Evolutionary conservation across 1,284 basidiomycete species (phyloP), one percentile per base, ranked within the genome.

Genomic region (Cerrena zonata): DNA sequence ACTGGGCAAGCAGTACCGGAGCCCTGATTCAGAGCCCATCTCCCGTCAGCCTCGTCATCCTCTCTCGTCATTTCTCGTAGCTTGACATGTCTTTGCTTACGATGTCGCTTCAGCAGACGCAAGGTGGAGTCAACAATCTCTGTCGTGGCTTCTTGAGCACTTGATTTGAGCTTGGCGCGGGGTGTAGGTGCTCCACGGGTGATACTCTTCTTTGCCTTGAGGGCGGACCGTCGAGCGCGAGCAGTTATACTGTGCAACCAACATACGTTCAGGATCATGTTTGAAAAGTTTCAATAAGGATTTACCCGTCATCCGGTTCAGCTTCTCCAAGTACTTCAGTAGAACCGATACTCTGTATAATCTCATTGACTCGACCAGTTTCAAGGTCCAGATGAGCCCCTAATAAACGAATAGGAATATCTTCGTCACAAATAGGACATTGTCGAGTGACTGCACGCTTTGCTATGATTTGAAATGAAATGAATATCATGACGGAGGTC

Each of bases 341-440:
- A 41, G 77, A 80, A 13, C 86, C 85, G 43, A 88, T 73, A 45
- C 74, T 73, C 49, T 67, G 69, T 21, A 86, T 75, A 48, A 90
- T 84, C 43, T 78, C 74, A 49, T 87, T 77, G 21, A 89, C 73
- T 52, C 86, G 77, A 55, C 83, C 73, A 42, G 75, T 66, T 63
- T 90, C 87, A 26, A 89, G 72, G 38, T 74, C 74, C 2, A 76
- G 72, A 58, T 90, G 88, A 48, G 70, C 72, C 2, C 69, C 72
- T 13, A 90, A 69, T 12, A 89, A 72, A 13, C 87, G 79, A 18
- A 88, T 59, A 5, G 87, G 86, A 42, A 90, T 84, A 25, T 65
- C 64, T 61, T 89, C 86, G 19, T 75, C 68, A 63, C 87, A 90
- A 36, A 84, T 77, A 1, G 87, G 88, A 61, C 87, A 90, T 50